Evolutionary conservation across 2,329 filamentous ascomycete species (phyloP).

Genomic region (Aureobasidium sp.): DNA sequence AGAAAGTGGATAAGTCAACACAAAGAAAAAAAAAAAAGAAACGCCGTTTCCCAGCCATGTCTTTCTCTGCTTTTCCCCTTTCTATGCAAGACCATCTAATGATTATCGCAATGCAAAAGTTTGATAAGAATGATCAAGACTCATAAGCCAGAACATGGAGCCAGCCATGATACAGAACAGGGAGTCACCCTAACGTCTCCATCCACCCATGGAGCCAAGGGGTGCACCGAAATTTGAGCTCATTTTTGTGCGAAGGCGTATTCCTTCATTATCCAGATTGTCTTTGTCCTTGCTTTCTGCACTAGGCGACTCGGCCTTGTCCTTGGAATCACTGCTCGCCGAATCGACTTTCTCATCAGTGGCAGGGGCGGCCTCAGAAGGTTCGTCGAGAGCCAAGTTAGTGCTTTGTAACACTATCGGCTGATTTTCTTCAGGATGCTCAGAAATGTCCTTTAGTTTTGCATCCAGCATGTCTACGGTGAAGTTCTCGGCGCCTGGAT

Average conservation of each 20-base stretch:
- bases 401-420: slow-evolving; percentile 24
- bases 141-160: neutral
- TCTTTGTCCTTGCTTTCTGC: neutral
- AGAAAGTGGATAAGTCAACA: neutral
- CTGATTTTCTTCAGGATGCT: slow-evolving; percentile 26
- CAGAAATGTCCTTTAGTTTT: slow-evolving; percentile 27
- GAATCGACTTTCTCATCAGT: slow-evolving; percentile 6
- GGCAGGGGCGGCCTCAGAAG: neutral
- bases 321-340: neutral
- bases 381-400: neutral
- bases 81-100: neutral
- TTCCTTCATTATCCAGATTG: slow-evolving; percentile 24
- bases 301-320: neutral
- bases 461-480: slow-evolving; percentile 28
- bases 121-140: neutral
- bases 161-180: slow-evolving; percentile 16
- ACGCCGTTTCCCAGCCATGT: neutral
- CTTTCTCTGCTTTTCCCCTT: neutral
- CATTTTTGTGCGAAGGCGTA: slow-evolving; percentile 31
- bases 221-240: slow-evolving; percentile 32
- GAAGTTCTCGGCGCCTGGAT: slow-evolving; percentile 29
- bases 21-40: neutral
- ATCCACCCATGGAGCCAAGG: slow-evolving; percentile 27
- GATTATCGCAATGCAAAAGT: neutral
- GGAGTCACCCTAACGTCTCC: slow-evolving; percentile 20